These are phyloP conservation scores for Aspergillus nanangensis DNA, from an alignment of 495 filamentous ascomycete species.

Conservation along the genomic window DNA sequence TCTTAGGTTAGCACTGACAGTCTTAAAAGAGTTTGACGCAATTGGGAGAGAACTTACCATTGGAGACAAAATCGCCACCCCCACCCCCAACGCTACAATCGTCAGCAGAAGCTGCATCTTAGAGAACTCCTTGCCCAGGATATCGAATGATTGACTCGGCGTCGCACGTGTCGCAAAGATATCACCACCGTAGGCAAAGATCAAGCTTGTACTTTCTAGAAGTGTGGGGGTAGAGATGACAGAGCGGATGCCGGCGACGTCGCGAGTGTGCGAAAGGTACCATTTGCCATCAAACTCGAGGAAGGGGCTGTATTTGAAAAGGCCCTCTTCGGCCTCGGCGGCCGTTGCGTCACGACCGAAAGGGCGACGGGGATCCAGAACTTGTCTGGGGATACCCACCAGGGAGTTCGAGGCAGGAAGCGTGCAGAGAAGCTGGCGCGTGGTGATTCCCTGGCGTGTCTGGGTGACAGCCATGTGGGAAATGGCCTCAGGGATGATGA, in stretches of 20 bases:
- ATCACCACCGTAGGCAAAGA: slow-evolving; percentile 85
- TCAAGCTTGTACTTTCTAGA: slow-evolving; percentile 89
- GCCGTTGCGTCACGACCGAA: slow-evolving; percentile 78
- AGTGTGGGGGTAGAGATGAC: slow-evolving; percentile 69
- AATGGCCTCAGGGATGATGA: slow-evolving; percentile 70
- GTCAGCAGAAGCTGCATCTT: slow-evolving; percentile 81
- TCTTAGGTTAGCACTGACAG: not conserved
- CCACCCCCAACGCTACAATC: slow-evolving; percentile 68
- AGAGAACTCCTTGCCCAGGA: slow-evolving; percentile 88
- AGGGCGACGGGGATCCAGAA: slow-evolving; percentile 85
- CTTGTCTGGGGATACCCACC: slow-evolving; percentile 68
- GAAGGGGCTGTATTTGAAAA: slow-evolving; percentile 67
- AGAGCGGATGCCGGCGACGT: slow-evolving; percentile 69
- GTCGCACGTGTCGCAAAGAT: slow-evolving; percentile 81
- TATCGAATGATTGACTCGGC: slow-evolving; percentile 84
- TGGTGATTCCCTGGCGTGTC: slow-evolving; percentile 90
- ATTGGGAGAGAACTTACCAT: slow-evolving; percentile 62
- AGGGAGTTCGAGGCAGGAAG: slow-evolving; percentile 67
- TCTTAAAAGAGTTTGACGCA: not conserved
- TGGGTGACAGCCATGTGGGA: slow-evolving; percentile 77
- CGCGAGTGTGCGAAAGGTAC: slow-evolving; percentile 75
- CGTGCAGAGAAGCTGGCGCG: slow-evolving; percentile 73
- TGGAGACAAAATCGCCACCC: slow-evolving; percentile 72
- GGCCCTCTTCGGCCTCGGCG: slow-evolving; percentile 76
- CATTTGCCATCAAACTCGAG: slow-evolving; percentile 83